phyloP scores from a whole-genome alignment of 352 stramenopile genomes.

The Pythium plurisporium region DNA sequence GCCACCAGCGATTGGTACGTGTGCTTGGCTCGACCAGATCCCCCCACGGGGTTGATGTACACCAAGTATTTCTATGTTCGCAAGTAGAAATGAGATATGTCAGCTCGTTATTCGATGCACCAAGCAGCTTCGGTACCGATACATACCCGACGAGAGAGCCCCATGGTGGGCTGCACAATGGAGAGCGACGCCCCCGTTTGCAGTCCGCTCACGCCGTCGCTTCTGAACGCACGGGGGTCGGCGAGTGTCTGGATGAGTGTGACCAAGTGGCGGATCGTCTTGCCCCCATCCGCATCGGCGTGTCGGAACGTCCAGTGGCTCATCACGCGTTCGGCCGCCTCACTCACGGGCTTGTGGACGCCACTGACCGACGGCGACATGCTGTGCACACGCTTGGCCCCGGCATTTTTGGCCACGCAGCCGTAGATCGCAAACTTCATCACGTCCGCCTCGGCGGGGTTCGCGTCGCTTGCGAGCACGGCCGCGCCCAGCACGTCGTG shows the following conservation, averaged over 20 bases:
- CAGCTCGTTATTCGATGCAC: background rate
- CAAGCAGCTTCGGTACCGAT: background rate
- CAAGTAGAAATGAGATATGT: background rate
- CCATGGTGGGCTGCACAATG: slow-evolving; percentile 11
- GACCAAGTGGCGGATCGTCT: slow-evolving; percentile 28
- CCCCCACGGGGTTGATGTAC: slow-evolving; percentile 66
- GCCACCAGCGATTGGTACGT: slow-evolving; percentile 47
- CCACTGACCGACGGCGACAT: slow-evolving; percentile 5
- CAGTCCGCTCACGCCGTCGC: too few species aligned
- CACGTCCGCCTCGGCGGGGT: background rate
- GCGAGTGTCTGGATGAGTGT: slow-evolving; percentile 40
- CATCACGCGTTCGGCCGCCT: slow-evolving; percentile 24
- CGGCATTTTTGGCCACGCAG: slow-evolving; percentile 16
- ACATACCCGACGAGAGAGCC: slow-evolving; percentile 37
- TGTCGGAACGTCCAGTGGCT: slow-evolving; percentile 49
- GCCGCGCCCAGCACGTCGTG: slow-evolving; percentile 36
- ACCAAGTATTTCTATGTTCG: slow-evolving; percentile 47
- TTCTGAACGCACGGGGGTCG: slow-evolving; percentile 29
- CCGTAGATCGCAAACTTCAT: slow-evolving; percentile 21
- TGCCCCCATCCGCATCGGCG: slow-evolving; percentile 24
- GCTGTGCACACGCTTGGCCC: slow-evolving; percentile 15
- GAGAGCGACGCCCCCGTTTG: background rate
- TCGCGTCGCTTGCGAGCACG: slow-evolving; percentile 13
- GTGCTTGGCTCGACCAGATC: slow-evolving; percentile 42
- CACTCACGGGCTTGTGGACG: slow-evolving; percentile 9